These are phyloP conservation scores for Exophiala sp. DNA, from an alignment of 2,329 filamentous ascomycete genomes.

Conservation along the genomic window DNA sequence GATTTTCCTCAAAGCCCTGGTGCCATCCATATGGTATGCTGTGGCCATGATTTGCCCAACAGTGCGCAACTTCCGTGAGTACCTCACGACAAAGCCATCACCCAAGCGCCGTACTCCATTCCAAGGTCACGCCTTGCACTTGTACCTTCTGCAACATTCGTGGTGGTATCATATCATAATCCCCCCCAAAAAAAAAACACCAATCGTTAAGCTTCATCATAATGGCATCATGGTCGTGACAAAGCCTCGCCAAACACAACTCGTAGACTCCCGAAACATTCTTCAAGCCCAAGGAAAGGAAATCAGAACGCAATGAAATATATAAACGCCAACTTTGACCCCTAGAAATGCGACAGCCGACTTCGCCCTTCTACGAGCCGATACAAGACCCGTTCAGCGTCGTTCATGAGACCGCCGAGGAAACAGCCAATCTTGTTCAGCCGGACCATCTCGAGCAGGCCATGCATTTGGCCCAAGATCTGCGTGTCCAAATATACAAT, in stretches of 20 bases:
- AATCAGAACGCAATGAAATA: no score
- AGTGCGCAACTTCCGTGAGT: no score
- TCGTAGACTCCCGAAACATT: background rate
- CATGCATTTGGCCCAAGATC: conserved; percentile 28
- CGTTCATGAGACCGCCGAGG: conserved; percentile 35
- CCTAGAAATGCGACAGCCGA: conserved; percentile 31
- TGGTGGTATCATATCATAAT: no score
- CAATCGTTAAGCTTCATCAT: background rate
- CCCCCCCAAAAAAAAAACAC: background rate
- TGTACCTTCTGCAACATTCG: no score
- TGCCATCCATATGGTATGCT: no score
- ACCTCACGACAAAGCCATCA: no score
- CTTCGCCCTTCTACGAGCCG: conserved; percentile 31
- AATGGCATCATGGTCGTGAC: background rate
- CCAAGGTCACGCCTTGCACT: no score
- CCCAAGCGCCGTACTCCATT: no score
- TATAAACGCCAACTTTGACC: background rate
- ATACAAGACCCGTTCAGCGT: conserved; percentile 33
- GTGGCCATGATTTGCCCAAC: no score
- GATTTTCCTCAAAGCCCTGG: no score
- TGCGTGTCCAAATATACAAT: conserved; percentile 19
- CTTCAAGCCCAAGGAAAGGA: background rate
- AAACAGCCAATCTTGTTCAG: conserved; percentile 27
- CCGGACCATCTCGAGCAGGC: conserved; percentile 33
- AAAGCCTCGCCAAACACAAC: background rate